A percentile compares a stretch with the other conserved stretches of the same genome.
phyloP scores from a whole-genome alignment of 768 basidiomycete species.

The Russula virescens region DNA sequence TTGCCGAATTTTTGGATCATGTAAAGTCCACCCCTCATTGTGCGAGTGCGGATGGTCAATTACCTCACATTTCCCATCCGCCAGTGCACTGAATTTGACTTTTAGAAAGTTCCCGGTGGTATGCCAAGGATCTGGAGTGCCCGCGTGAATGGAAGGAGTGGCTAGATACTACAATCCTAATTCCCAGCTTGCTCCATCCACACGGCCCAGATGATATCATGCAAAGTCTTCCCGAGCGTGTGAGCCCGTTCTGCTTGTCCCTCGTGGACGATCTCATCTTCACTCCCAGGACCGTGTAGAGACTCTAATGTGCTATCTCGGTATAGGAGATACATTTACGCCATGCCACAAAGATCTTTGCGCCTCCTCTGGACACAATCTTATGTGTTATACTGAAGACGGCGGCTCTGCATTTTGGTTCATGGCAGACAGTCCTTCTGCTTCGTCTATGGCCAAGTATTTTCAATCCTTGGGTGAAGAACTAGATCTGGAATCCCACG shows the following conservation, averaged over 20 bases:
- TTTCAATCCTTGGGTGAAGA: slow-evolving; percentile 52
- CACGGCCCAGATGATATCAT: slow-evolving; percentile 52
- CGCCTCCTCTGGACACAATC: slow-evolving; percentile 77
- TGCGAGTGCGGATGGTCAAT: slow-evolving; percentile 9
- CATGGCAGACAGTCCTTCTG: slow-evolving; percentile 63
- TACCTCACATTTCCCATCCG: not conserved
- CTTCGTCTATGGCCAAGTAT: slow-evolving; percentile 49
- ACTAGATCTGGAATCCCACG: slow-evolving; percentile 69
- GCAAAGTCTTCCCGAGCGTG: slow-evolving; percentile 47
- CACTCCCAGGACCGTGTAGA: slow-evolving; percentile 40
- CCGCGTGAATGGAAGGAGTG: slow-evolving; percentile 61
- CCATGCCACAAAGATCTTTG: slow-evolving; percentile 83
- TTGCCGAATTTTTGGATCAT: slow-evolving; percentile 46
- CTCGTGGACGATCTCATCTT: slow-evolving; percentile 7
- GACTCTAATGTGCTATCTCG: slow-evolving; percentile 82
- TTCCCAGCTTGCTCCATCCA: slow-evolving; percentile 53
- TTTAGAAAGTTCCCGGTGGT: slow-evolving; percentile 55
- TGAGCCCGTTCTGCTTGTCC: slow-evolving; percentile 30
- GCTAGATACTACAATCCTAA: slow-evolving; percentile 40
- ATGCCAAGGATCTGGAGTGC: slow-evolving; percentile 75
- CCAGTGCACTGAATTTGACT: slow-evolving; percentile 2
- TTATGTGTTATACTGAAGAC: slow-evolving; percentile 78
- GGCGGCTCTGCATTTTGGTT: slow-evolving; percentile 79
- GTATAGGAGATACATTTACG: slow-evolving; percentile 77
- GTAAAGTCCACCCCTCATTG: slow-evolving; percentile 1